Evolutionary conservation across 2,329 filamentous ascomycete genomes (phyloP).

Genomic region (Thielaviopsis punctulata): DNA sequence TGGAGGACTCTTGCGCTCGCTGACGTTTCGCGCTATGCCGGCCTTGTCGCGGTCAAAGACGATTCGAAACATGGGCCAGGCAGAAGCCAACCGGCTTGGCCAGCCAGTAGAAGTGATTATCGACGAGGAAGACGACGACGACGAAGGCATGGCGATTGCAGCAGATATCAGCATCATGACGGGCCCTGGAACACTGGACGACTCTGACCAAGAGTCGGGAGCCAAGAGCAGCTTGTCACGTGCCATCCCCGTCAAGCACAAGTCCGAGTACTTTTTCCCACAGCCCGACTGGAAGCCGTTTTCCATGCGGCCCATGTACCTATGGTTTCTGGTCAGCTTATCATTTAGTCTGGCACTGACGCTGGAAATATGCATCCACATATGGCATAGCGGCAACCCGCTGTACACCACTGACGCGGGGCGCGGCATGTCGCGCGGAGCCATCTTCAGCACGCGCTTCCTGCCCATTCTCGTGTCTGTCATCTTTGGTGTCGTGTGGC

Average conservation of each 20-base stretch:
- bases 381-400: background rate
- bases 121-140: conserved; percentile 18
- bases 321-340: conserved; percentile 33
- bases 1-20: conserved; percentile 23
- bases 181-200: conserved; percentile 20
- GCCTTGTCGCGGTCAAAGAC: conserved; percentile 21
- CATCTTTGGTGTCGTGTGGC: conserved; percentile 46
- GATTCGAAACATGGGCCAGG: conserved; percentile 34
- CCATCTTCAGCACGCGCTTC: conserved; percentile 21
- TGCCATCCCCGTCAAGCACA: conserved; percentile 14
- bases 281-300: conserved; percentile 51
- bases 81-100: conserved; percentile 41
- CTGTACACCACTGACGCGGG: background rate
- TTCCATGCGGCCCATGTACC: conserved; percentile 45
- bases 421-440: background rate
- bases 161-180: conserved; percentile 36
- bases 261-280: conserved; percentile 32
- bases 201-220: background rate
- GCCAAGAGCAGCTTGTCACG: background rate
- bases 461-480: conserved; percentile 44
- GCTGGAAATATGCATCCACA: conserved; percentile 26
- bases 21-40: conserved; percentile 21
- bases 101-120: conserved; percentile 43
- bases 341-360: conserved; percentile 33
- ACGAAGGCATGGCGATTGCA: conserved; percentile 16